Conservation (phyloP, 805 yeast genomes). For the Ogataea paradorogensis region DNA sequence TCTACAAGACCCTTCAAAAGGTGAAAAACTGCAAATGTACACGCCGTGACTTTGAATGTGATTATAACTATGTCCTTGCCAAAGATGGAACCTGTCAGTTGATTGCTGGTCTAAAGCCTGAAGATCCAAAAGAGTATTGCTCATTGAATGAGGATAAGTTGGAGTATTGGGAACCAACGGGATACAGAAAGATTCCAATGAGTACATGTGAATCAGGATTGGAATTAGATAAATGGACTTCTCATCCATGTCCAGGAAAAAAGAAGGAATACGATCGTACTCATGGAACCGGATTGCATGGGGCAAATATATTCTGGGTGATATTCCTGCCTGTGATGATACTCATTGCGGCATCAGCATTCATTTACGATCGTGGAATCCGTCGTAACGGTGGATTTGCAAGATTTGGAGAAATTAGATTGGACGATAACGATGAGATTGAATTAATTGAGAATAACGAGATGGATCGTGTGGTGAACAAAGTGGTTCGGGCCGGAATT, state of each 20-base stretch:
- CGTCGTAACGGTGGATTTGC: conserved; percentile 74
- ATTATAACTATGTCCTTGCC: conserved; percentile 71
- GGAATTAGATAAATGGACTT: conserved; percentile 59
- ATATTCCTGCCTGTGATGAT: conserved; percentile 56
- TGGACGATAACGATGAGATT: conserved; percentile 66
- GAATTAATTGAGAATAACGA: conserved; percentile 56
- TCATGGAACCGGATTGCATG: conserved; percentile 47
- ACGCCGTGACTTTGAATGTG: conserved; percentile 90
- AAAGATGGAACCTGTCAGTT: conserved; percentile 81
- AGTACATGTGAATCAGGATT: conserved; percentile 86
- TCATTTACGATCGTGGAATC: conserved; percentile 78
- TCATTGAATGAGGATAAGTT: conserved; percentile 46
- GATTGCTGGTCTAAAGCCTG: conserved; percentile 69
- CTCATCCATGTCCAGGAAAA: conserved; percentile 87
- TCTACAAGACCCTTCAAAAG: conserved; percentile 53
- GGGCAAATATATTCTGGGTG: conserved; percentile 50
- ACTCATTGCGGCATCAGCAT: conserved; percentile 52
- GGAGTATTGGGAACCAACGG: conserved; percentile 86
- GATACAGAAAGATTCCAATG: conserved; percentile 81
- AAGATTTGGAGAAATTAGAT: conserved; percentile 80
- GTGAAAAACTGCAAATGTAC: conserved; percentile 77
- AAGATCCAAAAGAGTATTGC: conserved; percentile 63
- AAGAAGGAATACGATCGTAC: conserved; percentile 37
- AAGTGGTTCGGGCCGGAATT: conserved; percentile 57
- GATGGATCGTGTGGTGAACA: conserved; percentile 58